Evolutionary conservation across 2,329 filamentous ascomycete species (phyloP), one percentile per base, ranked within the genome.

Genomic region (Diaporthe vaccinii): DNA sequence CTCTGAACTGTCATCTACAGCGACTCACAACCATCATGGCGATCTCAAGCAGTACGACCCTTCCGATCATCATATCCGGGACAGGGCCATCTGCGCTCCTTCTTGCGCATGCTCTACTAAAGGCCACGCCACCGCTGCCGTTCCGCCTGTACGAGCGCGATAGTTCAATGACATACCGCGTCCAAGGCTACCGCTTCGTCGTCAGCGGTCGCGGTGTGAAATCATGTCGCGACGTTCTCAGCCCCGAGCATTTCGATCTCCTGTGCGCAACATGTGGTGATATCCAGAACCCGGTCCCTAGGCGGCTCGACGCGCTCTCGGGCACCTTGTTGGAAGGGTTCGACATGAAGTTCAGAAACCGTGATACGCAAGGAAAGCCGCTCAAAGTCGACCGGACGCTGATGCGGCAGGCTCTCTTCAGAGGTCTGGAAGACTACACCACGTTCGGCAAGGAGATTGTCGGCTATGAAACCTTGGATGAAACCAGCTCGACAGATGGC

Each of bases 151-250:
- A 67, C 17, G 62, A 67, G 44, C 62, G 62, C 12, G 62, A 67
- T 10, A 6, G 7, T 8, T 67, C 62, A n/a, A 67, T 67, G 62
- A 36, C 62, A 9, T 25, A 67, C 8, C 62, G 62, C 2, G n/a
- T 44, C 15, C 62, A 67, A 51, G 62, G 62, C 62, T 67, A 67
- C 31, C 62, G 62, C 31, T 67, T 67, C 31, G 62, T 67, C 44
- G 62, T 67, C 44, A 67, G 22, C 0, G 62, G 31, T 4, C 62
- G 62, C 12, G 62, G 62, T 25, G 62, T 67, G 3, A 51, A 51
- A n/a, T 67, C 62, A n/a, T 67, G 62, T 14, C 62, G 62, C 31
- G 62, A 67, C 2, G 44, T 67, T 20, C 62, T 67, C 28, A 15
- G 62, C 31, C 62, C 44, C 20, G 10, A 67, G 44, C 62, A 67